Evolutionary conservation across 768 basidiomycete species (phyloP).

Genomic region (Melanogaster broomeanus): DNA sequence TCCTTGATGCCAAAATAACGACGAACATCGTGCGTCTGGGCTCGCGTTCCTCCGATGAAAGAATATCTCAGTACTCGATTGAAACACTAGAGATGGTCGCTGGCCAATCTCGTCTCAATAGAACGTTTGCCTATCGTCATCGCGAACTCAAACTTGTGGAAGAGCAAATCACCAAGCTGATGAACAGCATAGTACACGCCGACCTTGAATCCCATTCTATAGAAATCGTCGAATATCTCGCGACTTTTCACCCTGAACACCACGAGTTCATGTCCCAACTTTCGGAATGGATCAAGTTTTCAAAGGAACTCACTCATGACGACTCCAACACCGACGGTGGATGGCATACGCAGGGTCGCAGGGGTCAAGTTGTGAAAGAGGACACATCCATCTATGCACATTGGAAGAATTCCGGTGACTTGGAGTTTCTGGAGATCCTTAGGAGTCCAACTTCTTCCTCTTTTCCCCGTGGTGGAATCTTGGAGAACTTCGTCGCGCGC

Average conservation of each 20-base stretch:
- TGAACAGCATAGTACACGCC: conserved; percentile 41
- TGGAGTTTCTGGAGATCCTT: conserved; percentile 44
- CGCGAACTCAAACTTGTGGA: conserved; percentile 46
- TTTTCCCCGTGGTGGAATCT: background rate
- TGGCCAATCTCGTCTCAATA: conserved; percentile 42
- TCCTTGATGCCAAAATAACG: conserved; percentile 68
- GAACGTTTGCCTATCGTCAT: conserved; percentile 34
- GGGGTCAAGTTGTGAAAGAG: conserved; percentile 19
- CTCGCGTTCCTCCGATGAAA: conserved; percentile 59
- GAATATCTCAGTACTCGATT: conserved; percentile 60
- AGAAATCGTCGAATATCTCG: conserved; percentile 44
- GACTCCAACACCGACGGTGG: conserved; percentile 14
- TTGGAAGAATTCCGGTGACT: conserved; percentile 50
- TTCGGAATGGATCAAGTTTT: conserved; percentile 48
- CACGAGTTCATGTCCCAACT: conserved; percentile 41
- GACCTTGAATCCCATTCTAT: conserved; percentile 35
- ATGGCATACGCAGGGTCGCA: conserved; percentile 39
- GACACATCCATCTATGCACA: conserved; percentile 46
- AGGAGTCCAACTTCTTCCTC: background rate
- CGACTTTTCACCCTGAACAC: conserved; percentile 50
- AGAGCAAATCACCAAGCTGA: conserved; percentile 45
- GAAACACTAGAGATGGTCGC: conserved; percentile 54
- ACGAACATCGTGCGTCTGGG: conserved; percentile 67
- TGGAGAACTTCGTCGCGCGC: background rate
- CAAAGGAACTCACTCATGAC: conserved; percentile 18